Conservation (phyloP, 257 asterid species). For the Solanum chaucha region DNA sequence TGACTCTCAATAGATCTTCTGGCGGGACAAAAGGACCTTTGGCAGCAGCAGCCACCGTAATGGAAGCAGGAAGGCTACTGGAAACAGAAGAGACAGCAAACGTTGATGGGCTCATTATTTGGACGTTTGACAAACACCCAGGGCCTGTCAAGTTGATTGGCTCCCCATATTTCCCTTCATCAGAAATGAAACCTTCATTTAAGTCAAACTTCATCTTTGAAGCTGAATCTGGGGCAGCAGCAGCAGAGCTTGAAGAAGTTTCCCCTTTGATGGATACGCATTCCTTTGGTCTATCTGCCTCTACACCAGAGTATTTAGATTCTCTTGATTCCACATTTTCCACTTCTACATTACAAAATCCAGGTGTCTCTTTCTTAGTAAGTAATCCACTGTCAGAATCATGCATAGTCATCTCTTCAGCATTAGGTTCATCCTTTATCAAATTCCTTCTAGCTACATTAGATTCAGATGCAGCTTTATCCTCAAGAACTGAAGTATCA, state of each 20-base stretch:
- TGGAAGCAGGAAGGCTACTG: slow-evolving; percentile 20
- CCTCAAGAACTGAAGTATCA: background rate
- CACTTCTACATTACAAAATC: slow-evolving; percentile 8
- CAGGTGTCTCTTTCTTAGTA: slow-evolving; percentile 4
- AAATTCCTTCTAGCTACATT: background rate
- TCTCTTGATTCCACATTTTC: slow-evolving; percentile 13
- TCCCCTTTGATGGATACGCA: background rate
- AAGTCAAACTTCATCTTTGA: slow-evolving; percentile 32
- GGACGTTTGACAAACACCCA: slow-evolving; percentile 17
- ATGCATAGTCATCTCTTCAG: background rate
- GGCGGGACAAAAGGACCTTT: slow-evolving; percentile 38
- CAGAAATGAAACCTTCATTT: slow-evolving; percentile 33
- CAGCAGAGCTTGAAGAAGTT: background rate
- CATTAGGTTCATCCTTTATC: background rate
- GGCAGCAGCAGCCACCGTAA: slow-evolving; percentile 37
- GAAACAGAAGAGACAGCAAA: slow-evolving; percentile 19
- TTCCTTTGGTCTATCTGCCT: slow-evolving; percentile 6
- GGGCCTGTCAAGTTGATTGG: slow-evolving; percentile 3
- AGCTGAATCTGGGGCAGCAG: slow-evolving; percentile 11
- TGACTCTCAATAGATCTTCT: slow-evolving; percentile 36
- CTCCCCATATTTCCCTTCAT: slow-evolving; percentile 29
- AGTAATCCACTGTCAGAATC: background rate
- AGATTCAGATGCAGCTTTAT: background rate
- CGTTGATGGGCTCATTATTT: slow-evolving; percentile 23
- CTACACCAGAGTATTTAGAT: slow-evolving; percentile 4